Conservation (phyloP, 495 filamentous ascomycete genomes). For the Talaromyces nanjingensis region DNA sequence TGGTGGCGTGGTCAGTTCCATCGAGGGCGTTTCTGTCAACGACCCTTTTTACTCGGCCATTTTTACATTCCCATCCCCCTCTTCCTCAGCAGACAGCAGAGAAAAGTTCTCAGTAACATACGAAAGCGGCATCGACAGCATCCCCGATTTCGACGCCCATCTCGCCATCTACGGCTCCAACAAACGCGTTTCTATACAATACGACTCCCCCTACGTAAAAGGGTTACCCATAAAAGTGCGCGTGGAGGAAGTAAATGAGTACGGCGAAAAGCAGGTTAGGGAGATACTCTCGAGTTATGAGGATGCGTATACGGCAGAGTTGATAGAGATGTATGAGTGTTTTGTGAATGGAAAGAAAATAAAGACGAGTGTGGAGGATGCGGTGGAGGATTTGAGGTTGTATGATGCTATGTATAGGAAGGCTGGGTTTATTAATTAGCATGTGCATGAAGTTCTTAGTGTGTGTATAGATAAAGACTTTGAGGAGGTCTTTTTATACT, state of each 20-base stretch:
- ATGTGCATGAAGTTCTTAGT: neutral
- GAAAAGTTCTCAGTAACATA: conserved; percentile 45
- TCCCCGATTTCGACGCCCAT: conserved; percentile 52
- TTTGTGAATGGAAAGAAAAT: conserved; percentile 28
- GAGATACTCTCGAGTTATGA: conserved; percentile 38
- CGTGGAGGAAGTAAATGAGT: conserved; percentile 38
- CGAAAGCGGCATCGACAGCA: conserved; percentile 45
- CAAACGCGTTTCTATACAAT: conserved; percentile 41
- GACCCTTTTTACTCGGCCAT: conserved; percentile 41
- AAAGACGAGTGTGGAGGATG: conserved; percentile 47
- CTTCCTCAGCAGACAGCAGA: neutral
- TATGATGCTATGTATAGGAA: conserved; percentile 9
- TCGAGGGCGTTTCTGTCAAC: conserved; percentile 38
- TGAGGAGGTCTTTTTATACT: too few relatives aligned
- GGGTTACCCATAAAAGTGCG: conserved; percentile 39
- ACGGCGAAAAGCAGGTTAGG: conserved; percentile 24
- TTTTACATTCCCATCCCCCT: conserved; percentile 20
- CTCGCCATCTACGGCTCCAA: conserved; percentile 43
- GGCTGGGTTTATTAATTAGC: neutral
- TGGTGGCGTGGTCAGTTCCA: conserved; percentile 30
- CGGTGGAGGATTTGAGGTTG: conserved; percentile 40
- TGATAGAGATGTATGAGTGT: conserved; percentile 41
- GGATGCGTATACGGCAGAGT: conserved; percentile 45
- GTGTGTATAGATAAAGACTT: too few relatives aligned
- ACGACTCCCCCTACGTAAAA: conserved; percentile 46